Base-by-base conservation (phyloP, 139 green algal species). In the Chlorella sp. region DNA sequence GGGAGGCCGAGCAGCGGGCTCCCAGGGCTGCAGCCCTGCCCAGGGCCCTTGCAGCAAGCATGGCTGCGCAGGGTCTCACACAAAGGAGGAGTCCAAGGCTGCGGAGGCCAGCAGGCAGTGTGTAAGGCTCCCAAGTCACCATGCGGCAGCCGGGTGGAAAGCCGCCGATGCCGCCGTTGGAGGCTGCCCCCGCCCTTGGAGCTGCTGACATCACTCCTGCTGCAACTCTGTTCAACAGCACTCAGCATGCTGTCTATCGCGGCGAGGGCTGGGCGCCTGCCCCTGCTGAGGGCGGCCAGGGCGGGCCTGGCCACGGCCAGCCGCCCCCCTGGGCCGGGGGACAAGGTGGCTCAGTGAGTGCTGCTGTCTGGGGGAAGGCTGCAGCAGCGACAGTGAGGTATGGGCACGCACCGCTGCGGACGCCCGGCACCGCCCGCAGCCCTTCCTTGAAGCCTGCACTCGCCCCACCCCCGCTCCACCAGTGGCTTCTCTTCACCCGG, bases 401-500 rank as follows among this genome's bases (percentile, higher is more conserved):
- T n/a, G n/a, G n/a, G n/a, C n/a, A n/a, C n/a, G n/a, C n/a, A n/a
- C n/a, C n/a, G n/a, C n/a, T n/a, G n/a, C n/a, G n/a, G n/a, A n/a
- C n/a, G n/a, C n/a, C n/a, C n/a, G n/a, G n/a, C n/a, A n/a, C n/a
- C n/a, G n/a, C n/a, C n/a, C n/a, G n/a, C n/a, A 30, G 26, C 25
- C 20, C 7, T 6, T 67, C 20, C 28, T 32, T 67, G 60, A 67
- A n/a, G 2, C 20, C 20, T 32, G 25, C 28, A 30, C 60, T 21
- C 47, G 23, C 47, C 2, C 30, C 38, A 34, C n/a, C 44, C 28
- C 1, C 9, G 23, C 69, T 9, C 36, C 38, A 17, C 65, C 65
- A 85, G 80, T 1, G 80, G 80, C 44, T 85, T 85, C 67, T 68
- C 26, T 9, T 67, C 36, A 15, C 80, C 80, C 3, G 80, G 80